Evolutionary conservation across 2,329 filamentous ascomycete genomes (phyloP), one percentile per base, ranked within the genome.

Genomic region (Pochonia chlamydosporia): DNA sequence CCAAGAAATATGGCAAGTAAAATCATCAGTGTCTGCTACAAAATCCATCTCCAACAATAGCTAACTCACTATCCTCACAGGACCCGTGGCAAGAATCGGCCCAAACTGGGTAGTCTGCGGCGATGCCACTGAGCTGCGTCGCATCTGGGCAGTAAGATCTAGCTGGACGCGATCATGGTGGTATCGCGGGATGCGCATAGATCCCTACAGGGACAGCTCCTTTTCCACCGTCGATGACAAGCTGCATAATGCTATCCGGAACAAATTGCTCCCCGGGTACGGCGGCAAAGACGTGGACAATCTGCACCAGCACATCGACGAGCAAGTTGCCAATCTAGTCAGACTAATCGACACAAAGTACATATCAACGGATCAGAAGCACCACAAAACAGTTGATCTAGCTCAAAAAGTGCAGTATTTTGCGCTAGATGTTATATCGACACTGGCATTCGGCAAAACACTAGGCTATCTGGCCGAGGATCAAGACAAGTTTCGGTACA

Each of bases 201-300:
- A 41, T 37, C 44, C 44, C 7, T 33, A 33, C 37, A 14, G 36
- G 31, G 44, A 41, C 44, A 30, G 44, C 26, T 41, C 44, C n/a
- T 46, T 46, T 13, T 41, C 44, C 37, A 46, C 36, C 25, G n/a
- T 40, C 16, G 44, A 46, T 21, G 28, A 41, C 37, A 25, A 28
- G 18, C 18, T 23, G 26, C 36, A 46, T 25, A 31, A 11, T 30
- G 37, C 20, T 18, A 33, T 46, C 37, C 44, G 36, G 9, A 41
- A 31, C 36, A 46, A 41, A 20, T 13, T 46, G 20, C 9, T 41
- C 11, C 26, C 44, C 13, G 37, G 44, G 13, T 41, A 41, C 14
- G 37, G 44, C 5, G 44, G 28, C 36, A 41, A 46, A 18, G 33
- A 46, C 13, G 43, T 46, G 4, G 35, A 40, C 35, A 31, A 39